Conservation (phyloP, 1,284 basidiomycete species). For the Bjerkandera adusta region DNA sequence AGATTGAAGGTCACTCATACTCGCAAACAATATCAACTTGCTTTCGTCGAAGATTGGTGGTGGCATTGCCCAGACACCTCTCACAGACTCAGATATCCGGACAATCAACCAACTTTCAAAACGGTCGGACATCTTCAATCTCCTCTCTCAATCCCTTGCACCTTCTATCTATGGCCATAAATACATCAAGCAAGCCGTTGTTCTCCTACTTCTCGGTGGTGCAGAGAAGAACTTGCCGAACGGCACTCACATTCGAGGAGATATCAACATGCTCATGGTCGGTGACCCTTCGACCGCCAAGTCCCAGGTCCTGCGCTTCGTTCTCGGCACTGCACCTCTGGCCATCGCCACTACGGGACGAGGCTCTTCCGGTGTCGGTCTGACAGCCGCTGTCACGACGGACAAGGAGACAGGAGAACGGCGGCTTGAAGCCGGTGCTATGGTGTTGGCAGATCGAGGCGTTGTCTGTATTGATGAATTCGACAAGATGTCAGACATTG, state of each 20-base stretch:
- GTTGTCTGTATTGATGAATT: constrained; percentile 99
- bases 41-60: constrained; percentile 96
- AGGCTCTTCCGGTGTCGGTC: constrained; percentile 96
- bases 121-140: constrained; percentile 80
- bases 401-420: constrained; percentile 98
- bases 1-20: constrained; percentile 77
- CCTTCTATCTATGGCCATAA: constrained; percentile 98
- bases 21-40: constrained; percentile 96
- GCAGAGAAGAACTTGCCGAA: constrained; percentile 98
- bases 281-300: constrained; percentile 99
- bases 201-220: constrained; percentile 92
- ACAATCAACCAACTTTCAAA: constrained; percentile 95
- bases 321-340: constrained; percentile 93
- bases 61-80: constrained; percentile 89
- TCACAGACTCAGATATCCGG: constrained; percentile 95
- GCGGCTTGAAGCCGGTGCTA: constrained; percentile 95
- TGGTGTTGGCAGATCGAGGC: constrained; percentile 99
- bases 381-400: constrained; percentile 98
- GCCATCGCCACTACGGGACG: constrained; percentile 98
- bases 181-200: constrained; percentile 92
- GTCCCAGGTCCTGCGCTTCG: constrained; percentile 95
- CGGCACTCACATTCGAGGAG: constrained; percentile 98
- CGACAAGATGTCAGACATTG: constrained; percentile 99
- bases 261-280: constrained; percentile 99
- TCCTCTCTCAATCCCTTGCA: constrained; percentile 93